Base-by-base conservation (phyloP, 108 stramenopile species). In the Nitzschia sp. region DNA sequence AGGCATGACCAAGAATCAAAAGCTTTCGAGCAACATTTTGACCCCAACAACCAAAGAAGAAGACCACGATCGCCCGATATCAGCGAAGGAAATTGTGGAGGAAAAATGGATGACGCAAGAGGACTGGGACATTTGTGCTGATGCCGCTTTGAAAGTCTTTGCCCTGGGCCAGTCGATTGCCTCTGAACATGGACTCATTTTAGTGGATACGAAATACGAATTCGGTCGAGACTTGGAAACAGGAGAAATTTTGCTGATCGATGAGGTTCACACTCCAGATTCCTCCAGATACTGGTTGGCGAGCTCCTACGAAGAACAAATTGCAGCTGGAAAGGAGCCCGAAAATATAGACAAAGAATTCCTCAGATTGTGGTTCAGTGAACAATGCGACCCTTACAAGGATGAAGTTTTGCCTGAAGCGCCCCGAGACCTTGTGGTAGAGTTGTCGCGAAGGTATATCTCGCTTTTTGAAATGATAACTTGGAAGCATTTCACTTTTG, bases 331-430 rank as follows among this genome's bases (percentile, higher is more conserved):
- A n/a, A 66, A 82, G 48, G 97, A 97, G 59, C 99, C 99, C 18
- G 97, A 98, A 65, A 98, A 98, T 72, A 97, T 99, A 62, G 99
- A 99, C 72, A 99, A 99, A 79, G 99, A 99, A 74, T 99, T 99
- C 66, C 76, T 99, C 60, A 78, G 99, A 24, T 78, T 97, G 45
- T 99, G 99, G 99, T 99, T 94, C 77, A 78, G 85, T 28, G 81
- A 97, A 34, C 79, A 93, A 68, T 99, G 99, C 77, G 99, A 99
- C 84, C 99, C 99, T 6, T 99, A 99, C 91, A 88, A 95, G 26
- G 96, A 97, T 69, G 83, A 78, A 54, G 82, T 76, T 2, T 62
- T 99, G 24, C 99, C 99, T 4, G 98, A 95, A 3, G 98, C 99
- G 5, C 99, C 99, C 1, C 80, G 83, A 45, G 95, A 97, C 32